These are phyloP conservation scores for Tremella mesenterica DNA, from an alignment of 768 basidiomycete species.

Conservation along the genomic window DNA sequence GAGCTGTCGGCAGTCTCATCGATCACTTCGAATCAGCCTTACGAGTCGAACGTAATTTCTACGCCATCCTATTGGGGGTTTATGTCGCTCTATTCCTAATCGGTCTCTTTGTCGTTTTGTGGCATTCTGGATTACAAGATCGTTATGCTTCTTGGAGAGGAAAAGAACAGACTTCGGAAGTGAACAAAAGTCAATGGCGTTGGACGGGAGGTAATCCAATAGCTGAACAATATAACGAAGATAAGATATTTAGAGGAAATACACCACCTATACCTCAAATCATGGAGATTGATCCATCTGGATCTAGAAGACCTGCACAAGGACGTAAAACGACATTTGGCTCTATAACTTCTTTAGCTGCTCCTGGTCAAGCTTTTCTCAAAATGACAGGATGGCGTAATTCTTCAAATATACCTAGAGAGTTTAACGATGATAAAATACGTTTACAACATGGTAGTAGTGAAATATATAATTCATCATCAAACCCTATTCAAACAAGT, in stretches of 20 bases:
- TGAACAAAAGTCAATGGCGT: conserved; percentile 10
- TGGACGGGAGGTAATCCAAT: conserved; percentile 24
- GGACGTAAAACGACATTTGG: conserved; percentile 26
- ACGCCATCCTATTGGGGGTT: conserved; percentile 67
- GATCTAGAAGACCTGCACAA: conserved; percentile 7
- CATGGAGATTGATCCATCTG: conserved; percentile 2
- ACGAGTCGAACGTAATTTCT: conserved; percentile 74
- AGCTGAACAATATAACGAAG: conserved; percentile 30
- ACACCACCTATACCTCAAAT: conserved; percentile 8
- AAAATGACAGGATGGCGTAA: conserved; percentile 15
- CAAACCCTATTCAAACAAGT: background rate
- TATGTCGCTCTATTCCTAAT: conserved; percentile 79
- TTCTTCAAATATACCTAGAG: background rate
- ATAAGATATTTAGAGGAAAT: conserved; percentile 24
- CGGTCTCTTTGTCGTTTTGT: conserved; percentile 47
- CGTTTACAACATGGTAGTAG: conserved; percentile 16
- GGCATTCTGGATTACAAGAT: conserved; percentile 37
- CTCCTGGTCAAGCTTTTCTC: conserved; percentile 35
- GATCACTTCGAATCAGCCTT: conserved; percentile 62
- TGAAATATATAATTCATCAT: conserved; percentile 17
- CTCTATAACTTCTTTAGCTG: conserved; percentile 22
- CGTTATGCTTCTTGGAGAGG: conserved; percentile 8
- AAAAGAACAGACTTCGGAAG: background rate
- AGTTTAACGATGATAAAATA: background rate
- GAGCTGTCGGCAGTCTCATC: conserved; percentile 63